Evolutionary conservation across 2,329 filamentous ascomycete species (phyloP).

Genomic region (Coleophoma eucalyptorum): DNA sequence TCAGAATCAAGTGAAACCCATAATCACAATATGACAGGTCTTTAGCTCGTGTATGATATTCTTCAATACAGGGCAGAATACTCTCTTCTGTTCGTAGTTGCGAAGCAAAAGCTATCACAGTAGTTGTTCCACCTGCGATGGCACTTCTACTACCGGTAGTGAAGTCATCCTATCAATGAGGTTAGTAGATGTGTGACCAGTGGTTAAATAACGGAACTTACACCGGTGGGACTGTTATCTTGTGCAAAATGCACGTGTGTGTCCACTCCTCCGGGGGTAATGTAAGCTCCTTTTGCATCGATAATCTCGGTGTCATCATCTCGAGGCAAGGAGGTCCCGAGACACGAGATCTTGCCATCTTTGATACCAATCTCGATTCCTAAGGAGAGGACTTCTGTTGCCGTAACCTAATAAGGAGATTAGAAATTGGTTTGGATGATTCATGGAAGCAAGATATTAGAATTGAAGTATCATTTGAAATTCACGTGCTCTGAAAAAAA

Average conservation of each 20-base stretch:
- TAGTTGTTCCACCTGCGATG: slow-evolving; percentile 55
- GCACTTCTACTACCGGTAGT: slow-evolving; percentile 45
- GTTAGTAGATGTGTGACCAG: neutral
- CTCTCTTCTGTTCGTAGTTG: slow-evolving; percentile 43
- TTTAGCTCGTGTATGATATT: slow-evolving; percentile 40
- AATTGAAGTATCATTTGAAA: neutral
- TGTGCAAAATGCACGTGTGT: slow-evolving; percentile 45
- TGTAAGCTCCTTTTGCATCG: slow-evolving; percentile 39
- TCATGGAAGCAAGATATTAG: neutral
- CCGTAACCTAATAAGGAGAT: slow-evolving; percentile 33
- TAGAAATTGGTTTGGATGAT: neutral
- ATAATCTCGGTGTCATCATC: slow-evolving; percentile 31
- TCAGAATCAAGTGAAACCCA: slow-evolving; percentile 48
- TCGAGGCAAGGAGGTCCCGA: slow-evolving; percentile 34
- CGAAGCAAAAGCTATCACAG: slow-evolving; percentile 53
- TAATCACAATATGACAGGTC: slow-evolving; percentile 52
- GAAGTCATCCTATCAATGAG: slow-evolving; percentile 28
- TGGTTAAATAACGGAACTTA: slow-evolving; percentile 20
- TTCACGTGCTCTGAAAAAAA: too few species aligned
- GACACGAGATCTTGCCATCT: slow-evolving; percentile 38
- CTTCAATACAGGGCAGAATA: slow-evolving; percentile 39
- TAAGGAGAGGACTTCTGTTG: slow-evolving; percentile 37
- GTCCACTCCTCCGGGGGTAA: slow-evolving; percentile 44
- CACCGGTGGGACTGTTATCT: slow-evolving; percentile 37
- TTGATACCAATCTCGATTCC: slow-evolving; percentile 43